Base-by-base conservation (phyloP, 192 early-diverging fungal genomes). In the Podila clonocystis region DNA sequence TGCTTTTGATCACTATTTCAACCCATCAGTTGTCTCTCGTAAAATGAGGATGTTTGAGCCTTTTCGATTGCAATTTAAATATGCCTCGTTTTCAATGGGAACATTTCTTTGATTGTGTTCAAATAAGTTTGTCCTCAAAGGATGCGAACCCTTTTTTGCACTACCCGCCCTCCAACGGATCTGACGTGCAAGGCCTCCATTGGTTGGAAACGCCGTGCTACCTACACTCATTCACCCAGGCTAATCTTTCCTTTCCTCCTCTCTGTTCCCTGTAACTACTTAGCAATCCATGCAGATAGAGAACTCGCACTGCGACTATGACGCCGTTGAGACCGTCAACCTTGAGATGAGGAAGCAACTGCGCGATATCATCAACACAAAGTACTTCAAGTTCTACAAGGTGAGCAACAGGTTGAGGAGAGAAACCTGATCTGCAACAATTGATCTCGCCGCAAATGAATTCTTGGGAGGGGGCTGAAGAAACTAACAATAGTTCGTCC, bases 361-460 rank as follows among this genome's bases (percentile, higher is more conserved):
- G 28, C 71, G 88, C 36, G 82, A 88, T 19, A 88, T 99, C 20
- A 91, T 96, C n/a, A 85, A 88, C 36, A 92, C 95, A 62, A 91
- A 89, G 38, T 97, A 93, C 82, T 99, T 97, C 85, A 84, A 91
- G 59, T 96, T 95, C 82, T 95, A 92, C 75, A 94, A 93, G 82
- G 93, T 94, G 78, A 62, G 26, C 26, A 45, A 4, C 0, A 29
- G 48, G 15, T 38, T 8, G 7, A 17, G 19, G 11, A 3, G 4
- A 33, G 19, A 17, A 9, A 30, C 29, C 30, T 62, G 60, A 19
- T 31, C 68, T 70, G 17, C 55, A 24, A 45, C n/a, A 34, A 19
- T 41, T 36, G 31, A 63, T 0, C n/a, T n/a, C n/a, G n/a, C 1
- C 34, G 34, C 12, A 45, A 17, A 33, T 33, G 33, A 33, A 33